Conservation (phyloP, 1,284 basidiomycete species). For the Cryptococcus deneoformans region DNA sequence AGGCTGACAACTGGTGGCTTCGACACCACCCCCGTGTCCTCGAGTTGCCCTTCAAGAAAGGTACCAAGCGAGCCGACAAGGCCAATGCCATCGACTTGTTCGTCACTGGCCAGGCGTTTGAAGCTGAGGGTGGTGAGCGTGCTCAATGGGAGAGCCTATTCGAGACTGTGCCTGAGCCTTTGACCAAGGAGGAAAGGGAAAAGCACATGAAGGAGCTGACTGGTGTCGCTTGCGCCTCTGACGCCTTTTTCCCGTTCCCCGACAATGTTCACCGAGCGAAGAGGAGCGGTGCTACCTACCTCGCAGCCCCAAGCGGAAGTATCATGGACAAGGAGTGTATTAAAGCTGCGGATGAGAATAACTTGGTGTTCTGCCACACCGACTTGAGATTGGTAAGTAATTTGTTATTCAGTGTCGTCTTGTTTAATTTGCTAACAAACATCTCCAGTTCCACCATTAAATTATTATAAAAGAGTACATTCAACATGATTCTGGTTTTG, state of each 20-base stretch:
- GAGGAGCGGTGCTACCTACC: slow-evolving; percentile 86
- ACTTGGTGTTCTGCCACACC: slow-evolving; percentile 84
- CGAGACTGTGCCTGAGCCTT: slow-evolving; percentile 65
- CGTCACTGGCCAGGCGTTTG: slow-evolving; percentile 81
- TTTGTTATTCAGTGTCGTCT: neutral
- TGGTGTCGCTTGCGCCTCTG: slow-evolving; percentile 87
- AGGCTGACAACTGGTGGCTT: slow-evolving; percentile 99
- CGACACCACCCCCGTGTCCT: slow-evolving; percentile 90
- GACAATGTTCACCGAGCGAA: slow-evolving; percentile 95
- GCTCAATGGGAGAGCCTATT: slow-evolving; percentile 90
- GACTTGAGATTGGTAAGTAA: slow-evolving; percentile 54
- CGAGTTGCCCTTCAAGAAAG: slow-evolving; percentile 91
- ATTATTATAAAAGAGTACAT: neutral
- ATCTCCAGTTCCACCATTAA: slow-evolving; percentile 7
- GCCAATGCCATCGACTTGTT: slow-evolving; percentile 98
- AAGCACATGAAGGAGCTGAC: slow-evolving; percentile 70
- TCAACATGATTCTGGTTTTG: slow-evolving; percentile 1
- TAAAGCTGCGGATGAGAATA: slow-evolving; percentile 88
- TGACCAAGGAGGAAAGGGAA: slow-evolving; percentile 70
- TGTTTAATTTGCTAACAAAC: neutral
- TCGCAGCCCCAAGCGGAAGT: slow-evolving; percentile 91
- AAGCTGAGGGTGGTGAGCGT: slow-evolving; percentile 75
- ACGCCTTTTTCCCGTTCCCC: slow-evolving; percentile 99
- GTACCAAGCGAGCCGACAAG: slow-evolving; percentile 96
- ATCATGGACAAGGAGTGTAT: slow-evolving; percentile 97